A percentile compares a stretch with the other conserved stretches of the same genome.
These are phyloP conservation scores for Arthroderma uncinatum DNA, from an alignment of 2,329 filamentous ascomycete species.

Conservation along the genomic window DNA sequence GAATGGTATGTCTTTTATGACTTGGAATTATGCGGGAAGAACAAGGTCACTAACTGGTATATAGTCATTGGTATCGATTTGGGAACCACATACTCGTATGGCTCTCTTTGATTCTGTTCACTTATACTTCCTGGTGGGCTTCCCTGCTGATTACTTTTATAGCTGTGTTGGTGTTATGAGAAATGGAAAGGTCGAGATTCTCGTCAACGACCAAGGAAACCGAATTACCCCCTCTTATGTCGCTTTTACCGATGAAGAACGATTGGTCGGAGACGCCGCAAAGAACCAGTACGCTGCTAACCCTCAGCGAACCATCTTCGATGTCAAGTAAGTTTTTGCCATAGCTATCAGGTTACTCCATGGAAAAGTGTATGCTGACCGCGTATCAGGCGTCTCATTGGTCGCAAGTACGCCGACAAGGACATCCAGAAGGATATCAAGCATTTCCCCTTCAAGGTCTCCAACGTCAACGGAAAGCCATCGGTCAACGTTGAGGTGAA, in stretches of 20 bases:
- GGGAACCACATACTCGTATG: conserved; percentile 63
- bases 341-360: background rate
- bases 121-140: background rate
- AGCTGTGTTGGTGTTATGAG: conserved; percentile 93
- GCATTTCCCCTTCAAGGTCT: conserved; percentile 95
- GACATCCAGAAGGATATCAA: conserved; percentile 89
- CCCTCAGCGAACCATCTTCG: conserved; percentile 64
- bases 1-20: conserved; percentile 45
- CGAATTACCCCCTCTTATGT: conserved; percentile 93
- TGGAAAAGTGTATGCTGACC: conserved; percentile 2
- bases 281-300: conserved; percentile 88
- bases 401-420: conserved; percentile 71
- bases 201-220: conserved; percentile 94
- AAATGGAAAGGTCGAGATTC: conserved; percentile 87
- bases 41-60: background rate
- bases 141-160: conserved; percentile 30
- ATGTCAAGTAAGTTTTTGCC: conserved; percentile 61
- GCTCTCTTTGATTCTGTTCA: background rate
- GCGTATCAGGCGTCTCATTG: conserved; percentile 59
- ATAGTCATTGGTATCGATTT: conserved; percentile 88
- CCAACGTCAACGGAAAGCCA: conserved; percentile 83
- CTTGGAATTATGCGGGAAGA: too few species aligned
- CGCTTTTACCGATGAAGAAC: conserved; percentile 92
- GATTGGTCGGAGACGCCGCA: conserved; percentile 90
- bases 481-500: conserved; percentile 58